Conservation (phyloP, 1,139 yeast species). For the Yamadazyma epiphylla region DNA sequence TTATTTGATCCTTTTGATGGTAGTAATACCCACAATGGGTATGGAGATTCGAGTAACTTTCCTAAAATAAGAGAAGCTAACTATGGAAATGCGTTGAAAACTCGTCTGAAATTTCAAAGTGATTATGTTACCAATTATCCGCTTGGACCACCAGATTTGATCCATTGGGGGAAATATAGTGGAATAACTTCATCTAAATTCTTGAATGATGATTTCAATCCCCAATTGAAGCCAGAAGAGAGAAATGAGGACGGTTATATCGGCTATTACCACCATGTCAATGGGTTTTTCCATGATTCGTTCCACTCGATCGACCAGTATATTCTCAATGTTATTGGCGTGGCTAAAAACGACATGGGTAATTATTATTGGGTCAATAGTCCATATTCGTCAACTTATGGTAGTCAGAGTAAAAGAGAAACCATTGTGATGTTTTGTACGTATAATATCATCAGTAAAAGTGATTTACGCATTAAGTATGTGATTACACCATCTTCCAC, state of each 20-base stretch:
- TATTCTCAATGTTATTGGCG: constrained; percentile 25
- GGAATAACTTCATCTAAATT: constrained; percentile 30
- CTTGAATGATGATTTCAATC: constrained; percentile 25
- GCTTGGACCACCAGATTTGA: constrained; percentile 37
- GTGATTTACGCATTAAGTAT: constrained; percentile 42
- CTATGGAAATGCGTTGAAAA: constrained; percentile 9
- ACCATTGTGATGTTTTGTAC: constrained; percentile 46
- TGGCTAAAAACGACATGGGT: constrained; percentile 15
- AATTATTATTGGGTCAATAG: constrained; percentile 14
- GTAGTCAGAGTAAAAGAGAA: constrained; percentile 25
- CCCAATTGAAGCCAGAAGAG: constrained; percentile 7
- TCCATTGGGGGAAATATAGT: constrained; percentile 37
- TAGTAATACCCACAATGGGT: constrained; percentile 1
- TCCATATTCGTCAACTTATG: neutral
- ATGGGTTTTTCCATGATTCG: constrained; percentile 26
- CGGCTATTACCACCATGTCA: constrained; percentile 38
- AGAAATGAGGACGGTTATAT: constrained; percentile 38
- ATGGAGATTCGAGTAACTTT: constrained; percentile 7
- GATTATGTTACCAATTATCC: constrained; percentile 3
- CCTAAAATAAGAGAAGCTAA: constrained; percentile 12
- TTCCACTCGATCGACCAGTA: constrained; percentile 28
- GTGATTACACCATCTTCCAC: constrained; percentile 23
- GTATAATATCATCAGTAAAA: constrained; percentile 45
- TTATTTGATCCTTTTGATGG: neutral
- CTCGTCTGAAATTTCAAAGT: constrained; percentile 9